Percentiles rank a stretch among this genome's conserved stretches.
phyloP scores from a whole-genome alignment of 805 yeast species.

The Grigorovia jiainica region DNA sequence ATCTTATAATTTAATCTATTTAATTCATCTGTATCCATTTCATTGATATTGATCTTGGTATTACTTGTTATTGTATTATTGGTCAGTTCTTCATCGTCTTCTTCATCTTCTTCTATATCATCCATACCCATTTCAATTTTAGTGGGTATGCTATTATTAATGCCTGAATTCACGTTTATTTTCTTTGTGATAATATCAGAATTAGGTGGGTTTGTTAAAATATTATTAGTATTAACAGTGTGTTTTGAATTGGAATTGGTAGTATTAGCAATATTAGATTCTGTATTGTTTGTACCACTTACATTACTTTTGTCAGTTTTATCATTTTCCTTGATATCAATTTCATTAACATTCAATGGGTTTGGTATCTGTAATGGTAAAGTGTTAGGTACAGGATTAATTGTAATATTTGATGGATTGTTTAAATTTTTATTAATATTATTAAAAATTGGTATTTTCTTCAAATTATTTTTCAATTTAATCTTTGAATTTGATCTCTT shows the following conservation, averaged over 20 bases:
- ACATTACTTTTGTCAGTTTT: no score
- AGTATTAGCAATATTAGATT: no score
- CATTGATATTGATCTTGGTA: background rate
- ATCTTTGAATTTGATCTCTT: constrained; percentile 5
- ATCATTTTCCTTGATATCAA: background rate
- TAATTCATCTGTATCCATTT: background rate
- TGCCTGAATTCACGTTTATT: no score
- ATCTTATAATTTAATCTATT: constrained; percentile 18
- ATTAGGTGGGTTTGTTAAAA: no score
- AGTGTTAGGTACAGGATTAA: background rate
- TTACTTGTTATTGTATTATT: background rate
- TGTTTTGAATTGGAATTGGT: no score
- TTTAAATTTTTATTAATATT: background rate
- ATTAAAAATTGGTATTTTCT: background rate
- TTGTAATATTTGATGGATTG: background rate
- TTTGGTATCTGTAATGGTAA: background rate
- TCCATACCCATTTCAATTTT: no score
- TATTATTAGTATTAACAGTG: no score
- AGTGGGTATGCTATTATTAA: no score
- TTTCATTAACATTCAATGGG: background rate
- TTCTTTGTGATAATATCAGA: no score
- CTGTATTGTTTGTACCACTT: no score
- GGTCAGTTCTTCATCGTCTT: background rate
- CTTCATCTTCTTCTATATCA: no score
- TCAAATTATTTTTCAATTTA: constrained; percentile 1